phyloP scores from a whole-genome alignment of 1,284 basidiomycete genomes.

The Boletus mariae region DNA sequence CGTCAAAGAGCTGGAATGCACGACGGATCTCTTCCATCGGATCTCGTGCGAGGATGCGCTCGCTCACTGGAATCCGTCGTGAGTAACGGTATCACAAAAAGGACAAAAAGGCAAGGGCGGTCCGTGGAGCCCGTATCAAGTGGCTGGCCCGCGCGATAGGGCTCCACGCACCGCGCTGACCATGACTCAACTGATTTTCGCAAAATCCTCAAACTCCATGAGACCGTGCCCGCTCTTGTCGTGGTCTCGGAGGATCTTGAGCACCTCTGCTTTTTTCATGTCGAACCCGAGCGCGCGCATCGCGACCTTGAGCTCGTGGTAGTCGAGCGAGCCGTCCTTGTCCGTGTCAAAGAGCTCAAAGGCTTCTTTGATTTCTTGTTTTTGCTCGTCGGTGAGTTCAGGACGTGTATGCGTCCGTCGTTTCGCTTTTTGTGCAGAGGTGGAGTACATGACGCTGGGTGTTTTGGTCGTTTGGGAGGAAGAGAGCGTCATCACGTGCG shows the following conservation, averaged over 20 bases:
- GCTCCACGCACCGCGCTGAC: too few relatives aligned
- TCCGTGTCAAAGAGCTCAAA: constrained; percentile 99
- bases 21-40: constrained; percentile 95
- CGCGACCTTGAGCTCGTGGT: constrained; percentile 98
- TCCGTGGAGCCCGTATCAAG: background rate
- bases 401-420: constrained; percentile 68
- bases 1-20: constrained; percentile 95
- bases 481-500: constrained; percentile 23
- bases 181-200: constrained; percentile 76
- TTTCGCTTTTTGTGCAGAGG: constrained; percentile 72
- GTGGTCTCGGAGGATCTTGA: constrained; percentile 91
- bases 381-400: constrained; percentile 90
- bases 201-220: constrained; percentile 94
- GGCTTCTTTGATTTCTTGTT: constrained; percentile 97
- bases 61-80: constrained; percentile 68
- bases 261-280: constrained; percentile 95
- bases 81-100: background rate
- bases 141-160: too few relatives aligned
- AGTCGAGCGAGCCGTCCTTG: constrained; percentile 96
- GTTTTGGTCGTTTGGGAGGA: background rate
- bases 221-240: constrained; percentile 88
- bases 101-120: background rate
- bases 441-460: constrained; percentile 54
- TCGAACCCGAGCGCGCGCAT: constrained; percentile 98
- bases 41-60: constrained; percentile 89